phyloP scores from a whole-genome alignment of 768 basidiomycete genomes.

The Xerocomellus intermedius region DNA sequence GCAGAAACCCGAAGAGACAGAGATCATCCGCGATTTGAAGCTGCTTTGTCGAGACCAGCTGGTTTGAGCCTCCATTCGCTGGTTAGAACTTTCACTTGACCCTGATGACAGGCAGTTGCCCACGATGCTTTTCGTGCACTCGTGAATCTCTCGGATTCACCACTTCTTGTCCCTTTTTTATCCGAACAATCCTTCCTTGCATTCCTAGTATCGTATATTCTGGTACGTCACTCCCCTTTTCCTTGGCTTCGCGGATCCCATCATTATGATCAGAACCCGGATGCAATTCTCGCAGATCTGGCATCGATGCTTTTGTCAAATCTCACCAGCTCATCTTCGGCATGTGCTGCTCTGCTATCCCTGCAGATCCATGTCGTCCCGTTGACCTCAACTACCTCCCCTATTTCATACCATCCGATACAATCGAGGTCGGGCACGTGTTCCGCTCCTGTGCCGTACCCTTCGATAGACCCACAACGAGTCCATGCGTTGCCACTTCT shows the following conservation, averaged over 20 bases:
- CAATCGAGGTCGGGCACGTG: slow-evolving; percentile 82
- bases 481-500: slow-evolving; percentile 74
- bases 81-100: slow-evolving; percentile 16
- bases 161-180: slow-evolving; percentile 61
- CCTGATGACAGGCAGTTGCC: slow-evolving; percentile 63
- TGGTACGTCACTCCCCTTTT: slow-evolving; percentile 53
- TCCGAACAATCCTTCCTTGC: slow-evolving; percentile 71
- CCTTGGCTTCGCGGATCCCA: slow-evolving; percentile 4
- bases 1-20: slow-evolving; percentile 58
- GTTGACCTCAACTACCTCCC: slow-evolving; percentile 38
- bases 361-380: slow-evolving; percentile 65
- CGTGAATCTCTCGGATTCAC: slow-evolving; percentile 89
- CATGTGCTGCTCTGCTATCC: slow-evolving; percentile 61
- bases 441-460: slow-evolving; percentile 69
- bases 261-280: slow-evolving; percentile 63
- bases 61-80: slow-evolving; percentile 41
- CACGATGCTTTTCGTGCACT: slow-evolving; percentile 95
- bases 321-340: slow-evolving; percentile 69
- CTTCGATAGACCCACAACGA: slow-evolving; percentile 49
- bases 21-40: slow-evolving; percentile 78
- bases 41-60: slow-evolving; percentile 86
- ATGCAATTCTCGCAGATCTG: slow-evolving; percentile 87
- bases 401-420: slow-evolving; percentile 63
- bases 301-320: slow-evolving; percentile 99
- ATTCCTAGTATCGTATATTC: slow-evolving; percentile 86